Evolutionary conservation across 805 yeast genomes (phyloP).

Genomic region (Metschnikowia cubensis): DNA sequence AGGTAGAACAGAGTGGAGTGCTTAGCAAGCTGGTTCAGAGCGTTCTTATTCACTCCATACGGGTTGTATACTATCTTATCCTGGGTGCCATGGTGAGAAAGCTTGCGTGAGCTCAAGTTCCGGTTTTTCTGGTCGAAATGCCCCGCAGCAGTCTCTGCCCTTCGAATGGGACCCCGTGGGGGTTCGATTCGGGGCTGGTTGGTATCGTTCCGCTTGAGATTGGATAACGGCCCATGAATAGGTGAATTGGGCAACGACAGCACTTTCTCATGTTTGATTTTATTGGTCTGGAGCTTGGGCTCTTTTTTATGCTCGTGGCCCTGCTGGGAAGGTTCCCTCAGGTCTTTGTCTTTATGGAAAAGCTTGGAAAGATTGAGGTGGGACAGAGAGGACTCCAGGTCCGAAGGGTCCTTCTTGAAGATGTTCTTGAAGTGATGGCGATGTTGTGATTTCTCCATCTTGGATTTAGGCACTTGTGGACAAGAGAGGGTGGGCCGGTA

Average conservation of each 20-base stretch:
- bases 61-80: slow-evolving; percentile 61
- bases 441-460: slow-evolving; percentile 9
- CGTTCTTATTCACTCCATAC: slow-evolving; percentile 47
- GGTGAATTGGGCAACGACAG: slow-evolving; percentile 6
- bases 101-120: slow-evolving; percentile 6
- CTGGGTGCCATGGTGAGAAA: slow-evolving; percentile 16
- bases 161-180: slow-evolving; percentile 10
- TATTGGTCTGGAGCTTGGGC: slow-evolving; percentile 1
- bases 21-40: slow-evolving; percentile 19
- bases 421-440: slow-evolving; percentile 22
- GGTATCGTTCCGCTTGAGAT: slow-evolving; percentile 14
- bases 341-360: slow-evolving; percentile 20
- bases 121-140: slow-evolving; percentile 25
- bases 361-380: slow-evolving; percentile 19
- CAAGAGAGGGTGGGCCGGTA: background rate
- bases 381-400: slow-evolving; percentile 11
- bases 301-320: background rate
- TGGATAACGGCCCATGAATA: slow-evolving; percentile 5
- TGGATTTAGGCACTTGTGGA: background rate
- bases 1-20: slow-evolving; percentile 24
- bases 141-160: slow-evolving; percentile 33
- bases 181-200: slow-evolving; percentile 12
- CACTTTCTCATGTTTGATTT: background rate
- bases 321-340: slow-evolving; percentile 1
- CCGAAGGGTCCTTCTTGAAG: slow-evolving; percentile 20